Evolutionary conservation across 2,329 filamentous ascomycete species (phyloP).

Genomic region (Thelonectria blattea): DNA sequence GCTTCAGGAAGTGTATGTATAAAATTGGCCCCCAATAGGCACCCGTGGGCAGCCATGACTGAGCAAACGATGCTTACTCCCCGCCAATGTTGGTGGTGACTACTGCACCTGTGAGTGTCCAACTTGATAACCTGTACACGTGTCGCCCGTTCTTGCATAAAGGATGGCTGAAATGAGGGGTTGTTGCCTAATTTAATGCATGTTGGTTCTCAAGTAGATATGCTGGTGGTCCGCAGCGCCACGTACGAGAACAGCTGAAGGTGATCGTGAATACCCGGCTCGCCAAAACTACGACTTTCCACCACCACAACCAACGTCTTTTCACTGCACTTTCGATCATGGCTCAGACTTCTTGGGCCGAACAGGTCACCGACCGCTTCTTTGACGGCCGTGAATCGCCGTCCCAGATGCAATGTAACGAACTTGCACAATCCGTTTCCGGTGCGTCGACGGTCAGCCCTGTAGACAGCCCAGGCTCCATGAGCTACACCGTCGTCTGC

Average conservation of each 20-base stretch:
- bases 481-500: slow-evolving; percentile 40
- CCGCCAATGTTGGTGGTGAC: neutral
- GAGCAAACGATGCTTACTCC: neutral
- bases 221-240: too few species aligned
- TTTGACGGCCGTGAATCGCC: slow-evolving; percentile 32
- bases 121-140: neutral
- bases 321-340: slow-evolving; percentile 17
- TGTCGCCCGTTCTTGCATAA: neutral
- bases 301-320: neutral
- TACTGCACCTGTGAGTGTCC: neutral
- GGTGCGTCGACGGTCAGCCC: slow-evolving; percentile 27
- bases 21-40: neutral
- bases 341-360: slow-evolving; percentile 21
- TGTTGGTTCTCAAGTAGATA: neutral
- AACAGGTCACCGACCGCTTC: slow-evolving; percentile 24
- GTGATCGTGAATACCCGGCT: neutral
- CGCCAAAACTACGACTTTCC: neutral
- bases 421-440: slow-evolving; percentile 29
- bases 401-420: slow-evolving; percentile 33
- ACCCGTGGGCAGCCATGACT: neutral
- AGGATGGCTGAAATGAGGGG: slow-evolving; percentile 5
- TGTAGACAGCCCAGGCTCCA: slow-evolving; percentile 37
- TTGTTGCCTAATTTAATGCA: slow-evolving; percentile 11
- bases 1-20: too few species aligned
- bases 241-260: too few species aligned